Percentiles rank a stretch among this genome's conserved stretches.
Conservation (phyloP, 192 early-diverging fungal genomes). For the Mortierella antarctica region DNA sequence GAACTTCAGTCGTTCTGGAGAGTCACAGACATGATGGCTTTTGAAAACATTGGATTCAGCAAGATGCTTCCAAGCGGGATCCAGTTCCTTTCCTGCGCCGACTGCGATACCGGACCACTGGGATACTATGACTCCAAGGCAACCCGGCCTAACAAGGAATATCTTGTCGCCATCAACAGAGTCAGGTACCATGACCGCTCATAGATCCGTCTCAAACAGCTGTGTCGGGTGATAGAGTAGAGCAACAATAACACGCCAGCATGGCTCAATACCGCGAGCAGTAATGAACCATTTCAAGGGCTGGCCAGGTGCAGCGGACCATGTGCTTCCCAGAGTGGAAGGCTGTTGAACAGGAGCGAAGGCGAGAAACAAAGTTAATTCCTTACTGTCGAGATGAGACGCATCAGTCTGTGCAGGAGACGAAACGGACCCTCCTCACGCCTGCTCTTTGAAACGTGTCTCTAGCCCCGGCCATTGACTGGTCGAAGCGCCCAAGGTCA, state of each 20-base stretch:
- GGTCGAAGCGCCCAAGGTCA: too few relatives aligned
- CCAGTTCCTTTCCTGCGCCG: slow-evolving; percentile 80
- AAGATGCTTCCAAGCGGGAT: slow-evolving; percentile 61
- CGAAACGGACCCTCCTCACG: too few relatives aligned
- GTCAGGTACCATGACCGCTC: slow-evolving; percentile 63
- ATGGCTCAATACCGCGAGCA: too few relatives aligned
- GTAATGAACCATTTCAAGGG: too few relatives aligned
- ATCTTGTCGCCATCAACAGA: slow-evolving; percentile 67
- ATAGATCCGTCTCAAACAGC: not conserved
- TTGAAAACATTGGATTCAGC: slow-evolving; percentile 83
- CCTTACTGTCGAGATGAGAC: too few relatives aligned
- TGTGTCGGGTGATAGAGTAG: not conserved
- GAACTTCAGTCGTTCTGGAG: slow-evolving; percentile 64
- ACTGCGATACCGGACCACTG: slow-evolving; percentile 79
- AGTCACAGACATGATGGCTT: slow-evolving; percentile 74
- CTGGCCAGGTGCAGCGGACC: not conserved
- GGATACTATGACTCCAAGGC: slow-evolving; percentile 72
- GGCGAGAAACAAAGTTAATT: too few relatives aligned
- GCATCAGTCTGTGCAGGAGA: too few relatives aligned
- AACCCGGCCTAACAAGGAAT: slow-evolving; percentile 56
- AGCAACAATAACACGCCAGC: not conserved
- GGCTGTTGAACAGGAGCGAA: not conserved
- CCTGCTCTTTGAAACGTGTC: too few relatives aligned
- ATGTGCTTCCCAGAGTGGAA: not conserved
- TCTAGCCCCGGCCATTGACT: too few relatives aligned